Conservation (phyloP, 164 flowering plant species). For the Piper longum region DNA sequence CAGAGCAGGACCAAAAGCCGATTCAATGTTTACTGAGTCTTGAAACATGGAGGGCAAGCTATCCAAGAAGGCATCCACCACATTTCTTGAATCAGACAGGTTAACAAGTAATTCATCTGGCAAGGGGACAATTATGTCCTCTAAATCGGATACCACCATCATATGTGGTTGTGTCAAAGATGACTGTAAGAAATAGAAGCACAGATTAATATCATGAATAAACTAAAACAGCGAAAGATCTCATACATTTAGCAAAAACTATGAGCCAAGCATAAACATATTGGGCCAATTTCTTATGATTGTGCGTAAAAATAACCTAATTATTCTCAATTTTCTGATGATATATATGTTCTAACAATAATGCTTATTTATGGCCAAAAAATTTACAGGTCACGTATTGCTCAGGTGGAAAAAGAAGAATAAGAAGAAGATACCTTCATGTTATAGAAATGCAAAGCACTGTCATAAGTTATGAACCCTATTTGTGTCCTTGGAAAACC, state of each 20-base stretch:
- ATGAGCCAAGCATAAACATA: too few species aligned
- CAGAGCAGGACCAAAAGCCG: constrained; percentile 97
- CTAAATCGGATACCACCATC: constrained; percentile 97
- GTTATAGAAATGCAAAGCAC: constrained; percentile 89
- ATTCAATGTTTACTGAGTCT: constrained; percentile 76
- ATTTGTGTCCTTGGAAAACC: constrained; percentile 91
- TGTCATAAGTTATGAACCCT: constrained; percentile 93
- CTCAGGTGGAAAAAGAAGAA: constrained; percentile 7
- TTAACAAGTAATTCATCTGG: constrained; percentile 98
- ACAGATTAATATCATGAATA: constrained; percentile 5
- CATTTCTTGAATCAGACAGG: constrained; percentile 82
- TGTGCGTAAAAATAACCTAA: too few species aligned
- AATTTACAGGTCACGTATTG: too few species aligned
- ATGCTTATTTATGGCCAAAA: neutral
- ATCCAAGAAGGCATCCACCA: constrained; percentile 88
- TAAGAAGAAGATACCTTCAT: constrained; percentile 55
- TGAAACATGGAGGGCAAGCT: constrained; percentile 91
- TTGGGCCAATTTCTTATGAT: too few species aligned
- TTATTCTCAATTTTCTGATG: too few species aligned
- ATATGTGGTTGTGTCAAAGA: constrained; percentile 93
- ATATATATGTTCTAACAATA: too few species aligned
- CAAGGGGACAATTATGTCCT: constrained; percentile 85
- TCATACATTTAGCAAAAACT: neutral
- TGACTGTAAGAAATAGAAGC: constrained; percentile 47
- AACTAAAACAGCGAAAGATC: neutral